Base-by-base conservation (phyloP, 1,139 yeast species). In the Suhomyces guaymorum region DNA sequence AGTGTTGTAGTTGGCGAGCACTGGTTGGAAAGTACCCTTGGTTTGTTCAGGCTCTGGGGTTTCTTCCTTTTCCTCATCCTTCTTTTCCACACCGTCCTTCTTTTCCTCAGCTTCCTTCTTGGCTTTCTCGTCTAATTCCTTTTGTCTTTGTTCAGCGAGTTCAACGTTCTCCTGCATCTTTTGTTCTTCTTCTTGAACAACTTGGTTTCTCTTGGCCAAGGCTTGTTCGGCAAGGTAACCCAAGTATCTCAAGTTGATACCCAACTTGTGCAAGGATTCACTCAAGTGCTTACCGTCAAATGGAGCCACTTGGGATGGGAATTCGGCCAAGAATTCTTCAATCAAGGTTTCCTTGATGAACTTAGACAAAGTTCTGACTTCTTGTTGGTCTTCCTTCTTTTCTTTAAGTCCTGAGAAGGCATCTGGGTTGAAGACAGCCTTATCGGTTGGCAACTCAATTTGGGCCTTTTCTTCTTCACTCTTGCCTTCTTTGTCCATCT, bases 171-270 rank as follows among this genome's bases (percentile, higher is more conserved):
- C 47, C 21, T 46, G 43, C 28, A 60, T 46, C 14, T 45, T 44
- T 28, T 51, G 52, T 26, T 55, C 56, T 21, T 52, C 40, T 19
- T 48, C 44, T 26, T 51, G 46, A 28, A 47, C 38, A 29, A 51
- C 56, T n/a, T 54, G 56, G 19, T 56, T 55, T 41, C 56, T 59
- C 44, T 52, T 59, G 3, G 22, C 33, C 22, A 51, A 36, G 30
- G 62, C 59, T 39, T 57, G 52, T 14, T 54, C 55, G 14, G 80
- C 81, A 51, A 82, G 55, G 33, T 59, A 63, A 42, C 97, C 97
- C 51, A 92, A 70, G 55, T 92, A 90, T 63, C 98, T 83, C 66
- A 90, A 58, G 59, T 88, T 90, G 55, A 92, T 82, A 70, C 98
- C 98, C 35, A 71, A 69, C 49, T 76, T 76, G 61, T 92, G 98